Evolutionary conservation across 2,329 filamentous ascomycete species (phyloP).

Genomic region (Colletotrichum camelliae): DNA sequence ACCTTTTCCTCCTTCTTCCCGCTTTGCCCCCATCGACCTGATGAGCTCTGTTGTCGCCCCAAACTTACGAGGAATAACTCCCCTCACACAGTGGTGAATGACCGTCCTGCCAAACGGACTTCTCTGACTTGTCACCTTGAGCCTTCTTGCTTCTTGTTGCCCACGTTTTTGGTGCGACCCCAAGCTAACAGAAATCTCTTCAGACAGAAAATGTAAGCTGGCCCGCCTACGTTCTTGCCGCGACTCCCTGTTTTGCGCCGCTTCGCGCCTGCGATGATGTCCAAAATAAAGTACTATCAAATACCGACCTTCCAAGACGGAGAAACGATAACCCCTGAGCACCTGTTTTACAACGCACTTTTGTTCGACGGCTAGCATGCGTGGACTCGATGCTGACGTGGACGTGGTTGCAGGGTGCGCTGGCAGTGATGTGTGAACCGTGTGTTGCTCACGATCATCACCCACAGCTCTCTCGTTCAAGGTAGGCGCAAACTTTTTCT

Average conservation of each 20-base stretch:
- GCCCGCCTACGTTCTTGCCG: neutral
- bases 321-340: slow-evolving; percentile 35
- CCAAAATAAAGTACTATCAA: slow-evolving; percentile 50
- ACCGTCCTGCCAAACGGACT: slow-evolving; percentile 65
- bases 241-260: neutral
- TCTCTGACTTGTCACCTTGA: slow-evolving; percentile 43
- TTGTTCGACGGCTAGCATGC: neutral
- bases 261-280: slow-evolving; percentile 38
- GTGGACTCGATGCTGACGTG: neutral
- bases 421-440: neutral
- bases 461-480: neutral
- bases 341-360: neutral
- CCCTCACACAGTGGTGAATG: slow-evolving; percentile 50
- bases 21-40: slow-evolving; percentile 32
- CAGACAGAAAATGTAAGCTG: slow-evolving; percentile 3
- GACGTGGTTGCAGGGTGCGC: neutral
- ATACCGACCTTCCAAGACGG: slow-evolving; percentile 48
- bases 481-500: slow-evolving; percentile 31
- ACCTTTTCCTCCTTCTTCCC: neutral
- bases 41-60: slow-evolving; percentile 56
- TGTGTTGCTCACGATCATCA: neutral
- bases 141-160: neutral
- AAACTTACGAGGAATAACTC: slow-evolving; percentile 54
- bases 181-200: neutral
- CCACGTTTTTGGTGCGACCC: neutral